Evolutionary conservation across 257 asterid species (phyloP), one percentile per base, ranked within the genome.

Genomic region (Solanum chmielewskii): DNA sequence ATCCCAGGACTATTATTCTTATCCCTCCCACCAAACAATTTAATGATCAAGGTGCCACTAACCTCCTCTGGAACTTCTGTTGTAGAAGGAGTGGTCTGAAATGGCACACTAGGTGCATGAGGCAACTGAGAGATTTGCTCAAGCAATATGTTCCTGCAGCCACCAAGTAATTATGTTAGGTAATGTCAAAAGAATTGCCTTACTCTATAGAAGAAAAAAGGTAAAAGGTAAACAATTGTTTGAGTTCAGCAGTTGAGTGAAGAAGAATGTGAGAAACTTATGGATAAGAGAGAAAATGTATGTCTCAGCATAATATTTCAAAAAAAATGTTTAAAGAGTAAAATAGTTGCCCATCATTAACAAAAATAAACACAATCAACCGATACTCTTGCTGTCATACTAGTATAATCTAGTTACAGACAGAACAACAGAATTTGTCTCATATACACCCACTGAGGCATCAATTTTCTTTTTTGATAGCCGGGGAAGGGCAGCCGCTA

Each of bases 71-170:
- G 98, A 33, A 90, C 94, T 92, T 92, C 92, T 20, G 92, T 87
- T 81, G 91, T 90, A 76, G 94, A 87, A 56, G 99, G 98, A 87
- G 93, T 91, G 25, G 90, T 86, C 87, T 94, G 98, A 91, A 96
- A 96, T 45, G 87, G 99, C 87, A 94, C 93, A 87, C 98, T 95
- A 56, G 99, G 98, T 15, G 91, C 96, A 89, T 94, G 98, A 86
- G 93, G 94, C 88, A 95, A 90, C 86, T 91, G 92, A 10, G 98
- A 93, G 64, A 95, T 86, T 88, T 96, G 98, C 78, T 94, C 96
- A 15, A 95, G 95, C 85, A 96, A 89, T 89, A 94, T 85, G 86
- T 89, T 94, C 93, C 98, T 96, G 94, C 91, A 92, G 71, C 87
- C 73, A 86, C 68, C 85, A 45, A 80, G 68, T 18, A 80, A 47